Evolutionary conservation across 1,139 yeast species (phyloP).

Genomic region (Candida mesenterica): DNA sequence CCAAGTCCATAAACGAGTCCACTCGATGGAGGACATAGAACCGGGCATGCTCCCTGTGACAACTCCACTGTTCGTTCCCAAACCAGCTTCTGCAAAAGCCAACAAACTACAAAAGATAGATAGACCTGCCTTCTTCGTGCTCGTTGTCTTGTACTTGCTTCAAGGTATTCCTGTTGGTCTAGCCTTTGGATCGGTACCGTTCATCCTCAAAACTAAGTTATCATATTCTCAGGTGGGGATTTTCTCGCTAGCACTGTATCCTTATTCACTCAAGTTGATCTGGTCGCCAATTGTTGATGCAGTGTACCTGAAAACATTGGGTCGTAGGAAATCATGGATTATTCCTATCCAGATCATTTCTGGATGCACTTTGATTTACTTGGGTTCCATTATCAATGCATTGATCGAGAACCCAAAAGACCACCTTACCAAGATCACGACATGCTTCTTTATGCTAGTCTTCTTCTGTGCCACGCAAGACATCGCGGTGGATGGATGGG

Average conservation of each 20-base stretch:
- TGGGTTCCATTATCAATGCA: slow-evolving; percentile 61
- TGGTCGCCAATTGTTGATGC: slow-evolving; percentile 99
- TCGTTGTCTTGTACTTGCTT: slow-evolving; percentile 70
- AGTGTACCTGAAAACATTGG: slow-evolving; percentile 61
- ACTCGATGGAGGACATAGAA: slow-evolving; percentile 26
- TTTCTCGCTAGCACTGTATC: slow-evolving; percentile 89
- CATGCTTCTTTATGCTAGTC: slow-evolving; percentile 70
- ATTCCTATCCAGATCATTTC: slow-evolving; percentile 84
- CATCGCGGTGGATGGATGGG: slow-evolving; percentile 99
- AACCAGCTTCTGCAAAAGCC: slow-evolving; percentile 11
- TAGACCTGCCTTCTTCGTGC: slow-evolving; percentile 67
- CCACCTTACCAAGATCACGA: slow-evolving; percentile 55
- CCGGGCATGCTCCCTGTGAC: slow-evolving; percentile 37
- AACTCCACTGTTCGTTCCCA: slow-evolving; percentile 5
- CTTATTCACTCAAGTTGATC: slow-evolving; percentile 83
- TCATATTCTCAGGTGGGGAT: slow-evolving; percentile 90
- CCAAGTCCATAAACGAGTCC: slow-evolving; percentile 19
- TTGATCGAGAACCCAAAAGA: slow-evolving; percentile 56
- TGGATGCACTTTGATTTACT: slow-evolving; percentile 60
- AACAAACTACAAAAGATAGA: slow-evolving; percentile 42
- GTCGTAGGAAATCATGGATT: slow-evolving; percentile 92
- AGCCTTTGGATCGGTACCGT: slow-evolving; percentile 96
- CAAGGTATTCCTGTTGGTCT: slow-evolving; percentile 97
- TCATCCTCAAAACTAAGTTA: slow-evolving; percentile 74
- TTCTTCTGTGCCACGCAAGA: slow-evolving; percentile 96